phyloP scores from a whole-genome alignment of 2,329 filamentous ascomycete species.

The Fusarium algeriense region DNA sequence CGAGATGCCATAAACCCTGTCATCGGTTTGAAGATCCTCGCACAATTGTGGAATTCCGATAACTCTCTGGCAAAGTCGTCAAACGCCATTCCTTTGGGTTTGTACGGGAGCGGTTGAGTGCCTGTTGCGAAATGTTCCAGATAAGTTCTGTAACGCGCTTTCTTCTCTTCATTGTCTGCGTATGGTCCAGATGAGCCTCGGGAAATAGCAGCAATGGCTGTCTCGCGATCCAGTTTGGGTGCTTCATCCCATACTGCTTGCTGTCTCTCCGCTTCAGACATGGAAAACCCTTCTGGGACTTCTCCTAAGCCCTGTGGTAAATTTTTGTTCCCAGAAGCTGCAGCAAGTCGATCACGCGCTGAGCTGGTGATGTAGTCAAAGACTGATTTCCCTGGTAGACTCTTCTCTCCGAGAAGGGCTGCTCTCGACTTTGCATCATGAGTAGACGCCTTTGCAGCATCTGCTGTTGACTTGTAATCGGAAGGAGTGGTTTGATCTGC shows the following conservation, averaged over 20 bases:
- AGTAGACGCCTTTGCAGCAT: slow-evolving; percentile 81
- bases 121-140: slow-evolving; percentile 76
- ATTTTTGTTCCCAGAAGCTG: slow-evolving; percentile 79
- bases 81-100: slow-evolving; percentile 59
- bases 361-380: slow-evolving; percentile 91
- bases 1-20: slow-evolving; percentile 92
- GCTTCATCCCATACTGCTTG: slow-evolving; percentile 69
- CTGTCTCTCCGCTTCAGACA: slow-evolving; percentile 72
- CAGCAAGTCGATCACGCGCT: slow-evolving; percentile 80
- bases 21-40: slow-evolving; percentile 87
- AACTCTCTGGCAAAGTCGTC: slow-evolving; percentile 87
- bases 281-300: slow-evolving; percentile 72
- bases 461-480: slow-evolving; percentile 74
- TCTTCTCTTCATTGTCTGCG: slow-evolving; percentile 82
- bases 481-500: slow-evolving; percentile 12
- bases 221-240: slow-evolving; percentile 74
- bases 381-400: slow-evolving; percentile 89
- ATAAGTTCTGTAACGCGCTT: slow-evolving; percentile 83
- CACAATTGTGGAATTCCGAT: slow-evolving; percentile 75
- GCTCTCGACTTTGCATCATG: slow-evolving; percentile 83
- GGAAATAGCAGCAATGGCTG: slow-evolving; percentile 75
- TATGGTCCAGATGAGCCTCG: slow-evolving; percentile 80
- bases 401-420: slow-evolving; percentile 80
- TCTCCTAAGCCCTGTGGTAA: slow-evolving; percentile 84
- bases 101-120: slow-evolving; percentile 63